Conservation (phyloP, 2,329 filamentous ascomycete genomes). For the Ilyonectria robusta region DNA sequence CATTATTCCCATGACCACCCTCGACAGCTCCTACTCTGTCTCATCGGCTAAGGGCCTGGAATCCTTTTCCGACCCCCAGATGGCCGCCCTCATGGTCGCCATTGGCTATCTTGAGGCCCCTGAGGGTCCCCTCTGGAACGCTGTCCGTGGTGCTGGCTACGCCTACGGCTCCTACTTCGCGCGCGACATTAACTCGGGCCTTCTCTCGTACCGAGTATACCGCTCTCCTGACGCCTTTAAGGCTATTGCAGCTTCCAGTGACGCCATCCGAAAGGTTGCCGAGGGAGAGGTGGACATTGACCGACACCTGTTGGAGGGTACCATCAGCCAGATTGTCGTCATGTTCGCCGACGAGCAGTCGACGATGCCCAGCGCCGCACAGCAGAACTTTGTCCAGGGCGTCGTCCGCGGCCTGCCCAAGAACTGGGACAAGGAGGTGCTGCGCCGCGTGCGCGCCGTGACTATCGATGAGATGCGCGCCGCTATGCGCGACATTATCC, state of each 20-base stretch:
- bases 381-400: slow-evolving; percentile 85
- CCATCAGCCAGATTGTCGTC: slow-evolving; percentile 90
- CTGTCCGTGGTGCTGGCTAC: slow-evolving; percentile 91
- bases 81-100: slow-evolving; percentile 90
- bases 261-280: slow-evolving; percentile 81
- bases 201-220: slow-evolving; percentile 88
- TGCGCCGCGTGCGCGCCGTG: slow-evolving; percentile 83
- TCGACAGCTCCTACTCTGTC: slow-evolving; percentile 92
- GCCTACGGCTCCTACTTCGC: slow-evolving; percentile 90
- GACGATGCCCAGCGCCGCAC: slow-evolving; percentile 86
- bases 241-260: slow-evolving; percentile 83
- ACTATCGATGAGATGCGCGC: slow-evolving; percentile 81
- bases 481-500: slow-evolving; percentile 80
- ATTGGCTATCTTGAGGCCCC: slow-evolving; percentile 92
- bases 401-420: slow-evolving; percentile 83
- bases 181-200: slow-evolving; percentile 83
- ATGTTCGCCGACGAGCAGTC: slow-evolving; percentile 89
- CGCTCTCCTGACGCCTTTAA: slow-evolving; percentile 91
- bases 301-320: slow-evolving; percentile 86
- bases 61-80: slow-evolving; percentile 80
- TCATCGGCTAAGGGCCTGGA: slow-evolving; percentile 81
- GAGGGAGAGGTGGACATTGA: slow-evolving; percentile 82
- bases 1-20: slow-evolving; percentile 90
- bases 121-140: slow-evolving; percentile 94
- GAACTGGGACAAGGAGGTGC: slow-evolving; percentile 83